Evolutionary conservation across 2,329 filamentous ascomycete species (phyloP), one percentile per base, ranked within the genome.

Genomic region (Epichloe uncinata): DNA sequence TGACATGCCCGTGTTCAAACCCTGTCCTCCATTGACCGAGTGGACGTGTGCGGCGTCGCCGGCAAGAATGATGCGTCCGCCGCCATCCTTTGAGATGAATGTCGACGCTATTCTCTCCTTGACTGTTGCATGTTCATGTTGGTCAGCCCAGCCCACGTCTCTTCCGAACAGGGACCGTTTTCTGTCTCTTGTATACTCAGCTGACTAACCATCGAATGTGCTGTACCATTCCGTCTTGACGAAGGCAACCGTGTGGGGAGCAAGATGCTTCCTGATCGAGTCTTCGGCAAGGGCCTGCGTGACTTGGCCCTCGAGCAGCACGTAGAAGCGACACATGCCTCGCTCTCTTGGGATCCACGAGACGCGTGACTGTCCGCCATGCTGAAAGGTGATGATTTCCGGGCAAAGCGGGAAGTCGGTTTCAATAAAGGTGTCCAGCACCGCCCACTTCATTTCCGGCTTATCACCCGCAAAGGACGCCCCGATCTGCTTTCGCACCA

Each of bases 21-120:
- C 77, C 54, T 79, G 76, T 0, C 75, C 77, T 0, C 75, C 77
- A 8, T 75, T 74, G 36, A 75, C 73, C 1, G 68, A 75, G 51
- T 79, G 74, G 3, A 75, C 75, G 49, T 81, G 77, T 0, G 74
- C 75, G 0, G 76, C 75, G 50, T 81, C 78, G 3, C 77, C 77
- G 6, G 72, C 74, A 0, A 80, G 62, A 42, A 79, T 69, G 4
- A 74, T 64, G 8, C 73, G 67, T 3, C 72, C 73, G 4, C 58
- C 54, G 8, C 70, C 69, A 37, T 63, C 58, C 15, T 58, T 62
- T 5, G 68, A 69, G 11, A 70, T 58, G 37, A 72, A 72, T 0
- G 63, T 65, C 0, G 61, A 62, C 0, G 66, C 68, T 22, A 70
- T 67, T 20, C 68, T 52, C 42, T 70, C 68, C 47, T 70, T 71